Base-by-base conservation (phyloP, 331 rosid genomes). In the Malus hybrid region DNA sequence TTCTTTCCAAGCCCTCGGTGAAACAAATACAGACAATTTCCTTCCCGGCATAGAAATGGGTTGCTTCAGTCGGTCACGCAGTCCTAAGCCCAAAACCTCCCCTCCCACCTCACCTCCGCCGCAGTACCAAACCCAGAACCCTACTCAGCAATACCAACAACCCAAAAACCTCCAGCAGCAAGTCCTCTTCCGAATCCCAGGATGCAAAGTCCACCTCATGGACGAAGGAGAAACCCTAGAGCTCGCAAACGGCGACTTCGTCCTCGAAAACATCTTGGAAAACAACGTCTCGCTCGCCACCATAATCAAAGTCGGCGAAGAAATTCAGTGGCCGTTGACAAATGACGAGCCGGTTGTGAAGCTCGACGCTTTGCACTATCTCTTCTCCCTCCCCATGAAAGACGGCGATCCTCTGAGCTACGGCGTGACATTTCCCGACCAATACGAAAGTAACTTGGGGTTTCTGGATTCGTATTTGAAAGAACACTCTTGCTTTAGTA, bases 331-430 rank as follows among this genome's bases (percentile, higher is more conserved):
- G 89, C 98, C 98, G 11, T 63, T 93, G 68, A 90, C 97, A 4
- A 90, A 90, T 72, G 98, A 93, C 46, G 98, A 93, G 80, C 98
- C 97, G 1, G 97, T 93, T 1, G 87, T 93, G 81, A 90, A 89
- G 82, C 81, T 93, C 1, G 91, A 86, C 70, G 65, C 76, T n/a
- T 86, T 87, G 18, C 82, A 84, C 76, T 93, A 93, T 48, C 81
- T 93, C 0, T 93, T 93, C 78, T 66, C 98, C 2, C 53, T 93
- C 85, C 88, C 98, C 10, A 81, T 89, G 82, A 82, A 79, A 36
- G 96, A 89, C 42, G 97, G 96, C 6, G 97, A 92, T 75, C 84
- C 95, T 36, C 89, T 90, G 20, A 93, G 93, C 85, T 93, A 93
- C 22, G 98, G 98, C 6, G 91, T 93, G 14, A 86, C 90, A 1